Base-by-base conservation (phyloP, 129 eudicot genomes). In the Glebionis coronaria region DNA sequence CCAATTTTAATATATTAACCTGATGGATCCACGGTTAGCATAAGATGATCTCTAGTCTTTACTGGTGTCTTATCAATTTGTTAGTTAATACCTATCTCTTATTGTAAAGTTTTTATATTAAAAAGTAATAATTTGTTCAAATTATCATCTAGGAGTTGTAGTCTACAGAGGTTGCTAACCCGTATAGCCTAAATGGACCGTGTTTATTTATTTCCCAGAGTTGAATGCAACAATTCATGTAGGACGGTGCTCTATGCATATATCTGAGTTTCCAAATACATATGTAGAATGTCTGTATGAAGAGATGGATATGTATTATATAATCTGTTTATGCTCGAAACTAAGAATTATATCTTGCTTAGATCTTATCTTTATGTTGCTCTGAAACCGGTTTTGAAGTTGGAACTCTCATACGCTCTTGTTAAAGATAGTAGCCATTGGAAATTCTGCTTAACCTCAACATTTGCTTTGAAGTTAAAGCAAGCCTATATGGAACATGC, bases 111-210 rank as follows among this genome's bases (percentile, higher is more conserved):
- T 60, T 4, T 11, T 29, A 0, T 10, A 20, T 46, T 47, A 35
- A 49, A n/a, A 61, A 62, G 21, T 21, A 21, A 62, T 42, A 35
- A 35, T 62, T 61, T 50, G 55, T 62, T 40, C 7, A 61, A 16
- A 44, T 61, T 50, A 12, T 47, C 23, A 31, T 52, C 12, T 51
- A 71, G 70, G 68, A 19, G 51, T n/a, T 73, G 56, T 65, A 65
- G 35, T 52, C 44, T 54, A n/a, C n/a, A n/a, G n/a, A n/a, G n/a
- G n/a, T n/a, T n/a, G n/a, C n/a, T n/a, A n/a, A n/a, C n/a, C 25
- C 1, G 4, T 54, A 42, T 40, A 56, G 4, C 61, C 63, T 9
- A 28, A 19, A 10, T 35, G 42, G 14, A 58, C 44, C 14, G 2
- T 4, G 47, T 44, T 35, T 38, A 19, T 4, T 14, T 51, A 38